phyloP scores from a whole-genome alignment of 1,139 yeast species.

The Geotrichum armillariae region DNA sequence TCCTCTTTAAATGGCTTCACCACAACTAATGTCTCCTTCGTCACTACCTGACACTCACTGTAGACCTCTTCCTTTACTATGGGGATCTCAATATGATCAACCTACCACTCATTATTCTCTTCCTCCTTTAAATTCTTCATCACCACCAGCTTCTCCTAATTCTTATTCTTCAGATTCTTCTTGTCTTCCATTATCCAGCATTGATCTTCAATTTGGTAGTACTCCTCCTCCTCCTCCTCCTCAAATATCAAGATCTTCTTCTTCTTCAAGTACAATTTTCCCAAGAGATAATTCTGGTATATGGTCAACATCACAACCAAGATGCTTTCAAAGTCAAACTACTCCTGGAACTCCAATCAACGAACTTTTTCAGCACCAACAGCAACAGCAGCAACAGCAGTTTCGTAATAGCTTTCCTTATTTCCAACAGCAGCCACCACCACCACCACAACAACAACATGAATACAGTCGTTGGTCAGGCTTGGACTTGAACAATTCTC shows the following conservation, averaged over 20 bases:
- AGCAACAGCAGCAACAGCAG: conserved; percentile 6
- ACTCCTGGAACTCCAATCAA: not conserved
- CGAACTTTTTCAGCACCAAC: conserved; percentile 3
- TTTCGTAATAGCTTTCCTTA: too few species aligned
- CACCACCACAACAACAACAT: conserved; percentile 9
- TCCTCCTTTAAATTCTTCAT: conserved; percentile 18
- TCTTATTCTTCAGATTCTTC: conserved; percentile 8
- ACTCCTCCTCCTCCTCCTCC: conserved; percentile 18
- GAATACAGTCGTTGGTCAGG: not conserved
- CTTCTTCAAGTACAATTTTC: not conserved
- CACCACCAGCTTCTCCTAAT: conserved; percentile 15
- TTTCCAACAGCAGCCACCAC: conserved; percentile 12
- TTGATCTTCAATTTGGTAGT: too few species aligned
- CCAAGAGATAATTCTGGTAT: not conserved
- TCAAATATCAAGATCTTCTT: not conserved
- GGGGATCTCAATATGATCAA: conserved; percentile 26
- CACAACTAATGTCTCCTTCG: conserved; percentile 19
- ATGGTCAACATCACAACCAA: not conserved
- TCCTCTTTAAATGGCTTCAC: conserved; percentile 12
- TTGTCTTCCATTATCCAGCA: conserved; percentile 7
- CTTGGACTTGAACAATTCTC: not conserved
- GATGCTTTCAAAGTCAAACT: not conserved
- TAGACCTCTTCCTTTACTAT: conserved; percentile 32
- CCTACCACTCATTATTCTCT: conserved; percentile 9
- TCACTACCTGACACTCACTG: conserved; percentile 26